Evolutionary conservation across 2,329 filamentous ascomycete species (phyloP), one percentile per base, ranked within the genome.

Genomic region (Fusarium tricinctum): DNA sequence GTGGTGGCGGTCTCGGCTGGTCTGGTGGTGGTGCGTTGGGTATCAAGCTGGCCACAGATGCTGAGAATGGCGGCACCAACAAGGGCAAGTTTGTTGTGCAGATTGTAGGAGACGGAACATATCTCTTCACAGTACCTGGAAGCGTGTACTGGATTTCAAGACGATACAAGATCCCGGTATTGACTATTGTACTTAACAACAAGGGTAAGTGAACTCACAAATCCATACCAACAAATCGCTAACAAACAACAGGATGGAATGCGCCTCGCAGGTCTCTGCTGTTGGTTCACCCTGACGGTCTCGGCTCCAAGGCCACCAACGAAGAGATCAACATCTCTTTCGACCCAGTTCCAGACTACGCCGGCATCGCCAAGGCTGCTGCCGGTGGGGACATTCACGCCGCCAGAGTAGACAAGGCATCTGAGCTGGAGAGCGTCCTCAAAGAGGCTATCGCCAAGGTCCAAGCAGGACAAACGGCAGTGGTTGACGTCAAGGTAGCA

Each of bases 1-100:
- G 92, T 2, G 92, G 91, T 1, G 92, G 91, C 15, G 92, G 92
- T 3, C 87, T 95, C 0, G 92, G 92, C 3, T 95, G 92, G 92
- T 92, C 89, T 13, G 92, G 92, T 15, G 92, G 92, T 15, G 92
- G 82, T 52, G 90, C 91, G 0, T 78, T 95, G 5, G 92, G 92
- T 3, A 89, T 94, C 74, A 94, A 94, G 76, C 84, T 95, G 9
- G 92, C 91, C 0, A 87, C 76, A 1, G 78, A 80, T 28, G 71
- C 68, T 6, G 78, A 79, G 67, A 79, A 81, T 50, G 80, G 72
- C 15, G 72, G 81, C 23, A 79, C 79, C 46, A 83, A 82, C 53
- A 82, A 82, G 71, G 78, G 81, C 46, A 81, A 80, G 62, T 84
- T 86, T 66, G 85, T 88, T 8, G 83, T 84, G 40, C 85, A 87